Evolutionary conservation across 2,329 filamentous ascomycete genomes (phyloP).

Genomic region (Fusarium fujikuroi): DNA sequence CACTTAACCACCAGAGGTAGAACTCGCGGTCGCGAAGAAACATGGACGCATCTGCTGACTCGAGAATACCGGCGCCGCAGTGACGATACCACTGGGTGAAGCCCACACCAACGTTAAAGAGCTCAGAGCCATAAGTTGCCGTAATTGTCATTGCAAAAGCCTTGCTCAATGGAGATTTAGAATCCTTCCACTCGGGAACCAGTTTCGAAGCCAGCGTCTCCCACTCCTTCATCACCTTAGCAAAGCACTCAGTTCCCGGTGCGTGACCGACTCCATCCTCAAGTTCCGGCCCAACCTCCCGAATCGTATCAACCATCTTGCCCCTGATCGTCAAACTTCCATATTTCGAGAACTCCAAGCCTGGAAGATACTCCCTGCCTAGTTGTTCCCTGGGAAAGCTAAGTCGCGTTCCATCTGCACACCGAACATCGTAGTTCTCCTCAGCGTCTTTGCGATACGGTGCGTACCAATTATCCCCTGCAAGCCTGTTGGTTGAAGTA

Average conservation of each 20-base stretch:
- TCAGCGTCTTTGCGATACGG: not conserved
- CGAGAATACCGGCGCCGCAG: slow-evolving; percentile 1
- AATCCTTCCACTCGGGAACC: not conserved
- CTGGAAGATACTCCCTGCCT: not conserved
- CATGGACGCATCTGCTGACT: not conserved
- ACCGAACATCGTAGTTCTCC: not conserved
- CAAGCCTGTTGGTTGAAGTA: not conserved
- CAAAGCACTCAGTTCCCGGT: not conserved
- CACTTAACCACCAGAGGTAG: slow-evolving; percentile 7
- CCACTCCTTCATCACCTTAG: not conserved
- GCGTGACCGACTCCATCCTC: not conserved
- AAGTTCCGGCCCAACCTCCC: not conserved
- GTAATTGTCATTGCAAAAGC: not conserved
- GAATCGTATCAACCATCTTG: slow-evolving; percentile 3
- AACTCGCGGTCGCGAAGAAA: slow-evolving; percentile 18
- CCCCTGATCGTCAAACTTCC: not conserved
- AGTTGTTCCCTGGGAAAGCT: not conserved
- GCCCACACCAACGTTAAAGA: not conserved
- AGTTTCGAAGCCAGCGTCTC: not conserved
- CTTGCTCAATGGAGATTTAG: not conserved
- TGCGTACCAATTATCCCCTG: not conserved
- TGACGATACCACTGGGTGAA: slow-evolving; percentile 24
- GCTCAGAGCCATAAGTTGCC: not conserved
- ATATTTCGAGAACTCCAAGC: not conserved
- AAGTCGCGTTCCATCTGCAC: not conserved